phyloP scores from a whole-genome alignment of 805 yeast species.

The Candida arabinofermentans region DNA sequence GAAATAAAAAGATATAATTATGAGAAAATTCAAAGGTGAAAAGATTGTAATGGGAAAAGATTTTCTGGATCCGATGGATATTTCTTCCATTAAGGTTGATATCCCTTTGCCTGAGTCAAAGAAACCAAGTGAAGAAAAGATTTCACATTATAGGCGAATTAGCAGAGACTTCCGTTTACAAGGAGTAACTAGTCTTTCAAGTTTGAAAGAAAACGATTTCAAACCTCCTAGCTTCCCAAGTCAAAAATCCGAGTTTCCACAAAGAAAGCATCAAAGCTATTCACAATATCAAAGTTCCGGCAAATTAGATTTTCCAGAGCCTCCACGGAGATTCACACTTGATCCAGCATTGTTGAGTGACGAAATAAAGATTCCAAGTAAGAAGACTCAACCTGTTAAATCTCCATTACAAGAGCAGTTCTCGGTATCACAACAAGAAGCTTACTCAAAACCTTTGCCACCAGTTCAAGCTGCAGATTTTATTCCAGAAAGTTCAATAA shows the following conservation, averaged over 20 bases:
- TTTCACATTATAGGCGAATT: too few relatives aligned
- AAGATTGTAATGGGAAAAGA: slow-evolving; percentile 19
- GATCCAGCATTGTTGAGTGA: background rate
- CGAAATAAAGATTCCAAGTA: too few relatives aligned
- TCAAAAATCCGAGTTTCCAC: background rate
- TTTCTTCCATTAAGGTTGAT: slow-evolving; percentile 4
- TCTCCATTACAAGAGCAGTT: too few relatives aligned
- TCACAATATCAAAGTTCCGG: slow-evolving; percentile 2
- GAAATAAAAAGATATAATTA: background rate
- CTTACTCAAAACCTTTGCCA: too few relatives aligned
- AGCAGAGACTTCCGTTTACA: too few relatives aligned
- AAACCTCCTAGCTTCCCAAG: slow-evolving; percentile 1
- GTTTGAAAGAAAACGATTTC: background rate
- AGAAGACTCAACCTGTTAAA: too few relatives aligned
- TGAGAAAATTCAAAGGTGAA: slow-evolving; percentile 25
- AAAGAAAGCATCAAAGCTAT: slow-evolving; percentile 3
- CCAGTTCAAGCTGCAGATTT: background rate
- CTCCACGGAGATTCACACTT: background rate
- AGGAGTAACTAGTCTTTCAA: background rate
- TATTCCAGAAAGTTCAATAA: background rate
- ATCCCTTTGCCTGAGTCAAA: slow-evolving; percentile 6
- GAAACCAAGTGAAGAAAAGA: background rate
- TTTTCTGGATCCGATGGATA: slow-evolving; percentile 14
- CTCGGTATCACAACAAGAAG: too few relatives aligned
- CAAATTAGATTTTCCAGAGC: too few relatives aligned